A percentile compares a stretch with the other conserved stretches of the same genome.
phyloP scores from a whole-genome alignment of 1,284 basidiomycete genomes.

The Boletellus deceptivus region DNA sequence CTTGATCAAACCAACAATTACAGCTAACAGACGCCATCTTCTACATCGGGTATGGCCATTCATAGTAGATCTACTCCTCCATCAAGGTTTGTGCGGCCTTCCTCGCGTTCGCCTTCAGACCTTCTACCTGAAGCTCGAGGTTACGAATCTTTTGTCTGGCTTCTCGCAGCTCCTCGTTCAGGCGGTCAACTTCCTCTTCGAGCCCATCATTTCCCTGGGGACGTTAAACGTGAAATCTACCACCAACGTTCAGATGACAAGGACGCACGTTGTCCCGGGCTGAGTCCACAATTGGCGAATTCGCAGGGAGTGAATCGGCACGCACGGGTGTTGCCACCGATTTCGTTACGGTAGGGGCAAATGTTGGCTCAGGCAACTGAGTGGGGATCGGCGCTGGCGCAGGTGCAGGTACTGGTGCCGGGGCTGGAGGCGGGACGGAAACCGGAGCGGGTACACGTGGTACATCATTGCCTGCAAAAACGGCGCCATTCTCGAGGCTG shows the following conservation, averaged over 20 bases:
- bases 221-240: background rate
- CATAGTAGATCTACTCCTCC: conserved; percentile 28
- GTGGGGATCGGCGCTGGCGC: conserved; percentile 17
- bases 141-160: conserved; percentile 77
- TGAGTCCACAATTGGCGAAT: conserved; percentile 18
- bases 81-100: conserved; percentile 60
- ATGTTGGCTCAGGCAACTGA: conserved; percentile 14
- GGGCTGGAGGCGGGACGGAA: conserved; percentile 22
- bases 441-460: conserved; percentile 27
- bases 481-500: conserved; percentile 57
- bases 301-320: conserved; percentile 20
- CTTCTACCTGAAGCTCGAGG: conserved; percentile 81
- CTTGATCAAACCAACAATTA: background rate
- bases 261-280: conserved; percentile 29
- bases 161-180: conserved; percentile 68
- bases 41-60: conserved; percentile 8
- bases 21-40: conserved; percentile 8
- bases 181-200: conserved; percentile 57
- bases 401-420: conserved; percentile 24
- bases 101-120: conserved; percentile 67
- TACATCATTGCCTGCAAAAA: conserved; percentile 36
- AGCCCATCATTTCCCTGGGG: conserved; percentile 29
- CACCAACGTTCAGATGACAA: conserved; percentile 4
- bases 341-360: conserved; percentile 12
- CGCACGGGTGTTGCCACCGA: conserved; percentile 7